phyloP scores from a whole-genome alignment of 2,329 filamentous ascomycete species.

The Fusarium pilosicola region DNA sequence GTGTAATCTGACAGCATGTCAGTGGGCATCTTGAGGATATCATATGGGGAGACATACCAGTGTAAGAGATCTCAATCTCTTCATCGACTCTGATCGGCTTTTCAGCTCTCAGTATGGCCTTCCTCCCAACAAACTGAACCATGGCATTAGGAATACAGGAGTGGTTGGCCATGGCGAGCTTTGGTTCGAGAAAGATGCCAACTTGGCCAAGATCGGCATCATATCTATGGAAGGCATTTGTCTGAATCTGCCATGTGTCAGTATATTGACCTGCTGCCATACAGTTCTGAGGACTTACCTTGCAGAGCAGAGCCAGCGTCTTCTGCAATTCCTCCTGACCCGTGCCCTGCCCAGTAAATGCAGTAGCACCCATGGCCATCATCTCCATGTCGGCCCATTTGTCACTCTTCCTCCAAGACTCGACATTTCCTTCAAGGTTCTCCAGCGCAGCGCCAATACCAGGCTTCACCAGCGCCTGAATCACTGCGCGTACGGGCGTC shows the following conservation, averaged over 20 bases:
- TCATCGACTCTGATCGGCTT: conserved; percentile 60
- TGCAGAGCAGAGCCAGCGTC: conserved; percentile 62
- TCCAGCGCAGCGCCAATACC: conserved; percentile 49
- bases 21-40: neutral
- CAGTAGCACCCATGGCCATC: conserved; percentile 55
- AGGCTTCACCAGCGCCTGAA: conserved; percentile 60
- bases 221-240: conserved; percentile 68
- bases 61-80: conserved; percentile 71
- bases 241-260: conserved; percentile 59
- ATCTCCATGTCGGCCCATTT: conserved; percentile 61
- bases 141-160: conserved; percentile 69
- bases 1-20: conserved; percentile 56
- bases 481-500: conserved; percentile 64
- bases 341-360: conserved; percentile 55
- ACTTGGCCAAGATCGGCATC: conserved; percentile 63
- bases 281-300: conserved; percentile 54
- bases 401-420: conserved; percentile 48
- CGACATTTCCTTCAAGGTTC: conserved; percentile 59
- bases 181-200: conserved; percentile 66
- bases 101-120: conserved; percentile 62
- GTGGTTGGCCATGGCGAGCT: conserved; percentile 69
- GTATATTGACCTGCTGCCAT: neutral
- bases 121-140: conserved; percentile 64
- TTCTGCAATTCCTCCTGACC: conserved; percentile 49
- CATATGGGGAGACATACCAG: conserved; percentile 53